phyloP scores from a whole-genome alignment of 2,329 filamentous ascomycete genomes.

The Saccharata proteae region DNA sequence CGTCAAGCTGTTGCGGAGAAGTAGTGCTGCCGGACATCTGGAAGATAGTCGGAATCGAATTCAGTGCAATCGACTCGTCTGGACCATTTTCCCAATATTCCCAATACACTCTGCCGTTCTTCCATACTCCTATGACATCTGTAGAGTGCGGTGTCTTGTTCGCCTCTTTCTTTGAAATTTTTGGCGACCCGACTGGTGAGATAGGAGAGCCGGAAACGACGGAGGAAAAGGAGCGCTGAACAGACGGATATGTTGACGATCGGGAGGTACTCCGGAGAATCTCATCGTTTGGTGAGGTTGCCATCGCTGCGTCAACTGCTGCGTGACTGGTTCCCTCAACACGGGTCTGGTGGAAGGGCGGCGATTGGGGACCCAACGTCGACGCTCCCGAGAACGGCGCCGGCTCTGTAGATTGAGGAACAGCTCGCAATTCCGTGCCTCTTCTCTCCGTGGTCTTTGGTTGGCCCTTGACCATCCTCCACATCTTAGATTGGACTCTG shows the following conservation, averaged over 20 bases:
- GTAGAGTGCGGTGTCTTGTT: conserved; percentile 10
- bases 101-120: conserved; percentile 32
- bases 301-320: conserved; percentile 20
- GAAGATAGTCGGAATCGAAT: conserved; percentile 1
- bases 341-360: conserved; percentile 4
- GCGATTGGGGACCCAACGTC: conserved; percentile 2
- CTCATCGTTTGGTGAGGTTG: conserved; percentile 27
- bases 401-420: conserved; percentile 16
- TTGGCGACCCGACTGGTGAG: conserved; percentile 5
- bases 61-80: conserved; percentile 2
- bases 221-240: conserved; percentile 10
- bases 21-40: background rate
- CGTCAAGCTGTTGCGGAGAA: too few species aligned
- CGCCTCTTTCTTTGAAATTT: conserved; percentile 8
- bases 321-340: conserved; percentile 15
- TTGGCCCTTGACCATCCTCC: conserved; percentile 2
- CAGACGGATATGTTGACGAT: conserved; percentile 13
- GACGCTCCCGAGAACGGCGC: background rate
- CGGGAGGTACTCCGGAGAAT: conserved; percentile 23
- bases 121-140: conserved; percentile 32
- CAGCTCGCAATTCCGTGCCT: conserved; percentile 23
- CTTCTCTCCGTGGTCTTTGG: conserved; percentile 5
- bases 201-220: conserved; percentile 12
- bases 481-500: conserved; percentile 9
- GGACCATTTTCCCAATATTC: conserved; percentile 12